These are phyloP conservation scores for Chaetothyriales sp. DNA, from an alignment of 2,329 filamentous ascomycete species.

Conservation along the genomic window DNA sequence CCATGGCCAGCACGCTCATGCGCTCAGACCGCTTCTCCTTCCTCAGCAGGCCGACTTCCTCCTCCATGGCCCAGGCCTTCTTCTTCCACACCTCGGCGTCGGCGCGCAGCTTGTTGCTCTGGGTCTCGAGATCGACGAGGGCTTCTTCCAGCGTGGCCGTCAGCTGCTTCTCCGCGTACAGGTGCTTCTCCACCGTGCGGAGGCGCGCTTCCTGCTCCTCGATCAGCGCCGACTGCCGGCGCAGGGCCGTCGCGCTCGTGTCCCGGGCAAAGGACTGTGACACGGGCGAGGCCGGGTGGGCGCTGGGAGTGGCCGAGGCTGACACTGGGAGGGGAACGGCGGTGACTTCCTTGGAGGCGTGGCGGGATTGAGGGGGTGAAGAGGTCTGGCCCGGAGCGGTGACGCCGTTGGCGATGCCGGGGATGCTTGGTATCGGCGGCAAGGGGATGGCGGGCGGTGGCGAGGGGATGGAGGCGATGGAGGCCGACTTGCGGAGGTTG, in stretches of 20 bases:
- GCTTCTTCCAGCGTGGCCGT: conserved; percentile 92
- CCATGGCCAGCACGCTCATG: conserved; percentile 70
- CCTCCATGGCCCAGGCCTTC: conserved; percentile 64
- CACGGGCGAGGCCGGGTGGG: conserved; percentile 3
- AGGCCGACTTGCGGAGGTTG: conserved; percentile 71
- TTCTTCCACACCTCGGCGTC: conserved; percentile 87
- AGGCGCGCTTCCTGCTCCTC: conserved; percentile 95
- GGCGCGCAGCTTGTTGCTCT: conserved; percentile 78
- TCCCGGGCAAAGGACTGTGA: neutral
- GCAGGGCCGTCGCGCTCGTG: conserved; percentile 24
- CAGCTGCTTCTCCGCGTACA: conserved; percentile 90
- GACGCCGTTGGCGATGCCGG: conserved; percentile 37
- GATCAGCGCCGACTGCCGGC: conserved; percentile 52
- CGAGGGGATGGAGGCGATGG: conserved; percentile 72
- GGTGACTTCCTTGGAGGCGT: conserved; percentile 65
- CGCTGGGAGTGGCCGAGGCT: conserved; percentile 9
- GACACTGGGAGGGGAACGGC: conserved; percentile 10
- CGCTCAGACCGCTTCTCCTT: conserved; percentile 47
- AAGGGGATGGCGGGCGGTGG: conserved; percentile 93
- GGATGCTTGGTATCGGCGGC: conserved; percentile 63
- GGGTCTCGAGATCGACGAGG: conserved; percentile 79
- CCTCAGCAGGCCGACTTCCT: conserved; percentile 40
- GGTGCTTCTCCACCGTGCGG: conserved; percentile 88
- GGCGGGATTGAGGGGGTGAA: conserved; percentile 49
- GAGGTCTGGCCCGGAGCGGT: conserved; percentile 29